Evolutionary conservation across 352 stramenopile species (phyloP), one percentile per base, ranked within the genome.

Genomic region (Blastocystis sp.): DNA sequence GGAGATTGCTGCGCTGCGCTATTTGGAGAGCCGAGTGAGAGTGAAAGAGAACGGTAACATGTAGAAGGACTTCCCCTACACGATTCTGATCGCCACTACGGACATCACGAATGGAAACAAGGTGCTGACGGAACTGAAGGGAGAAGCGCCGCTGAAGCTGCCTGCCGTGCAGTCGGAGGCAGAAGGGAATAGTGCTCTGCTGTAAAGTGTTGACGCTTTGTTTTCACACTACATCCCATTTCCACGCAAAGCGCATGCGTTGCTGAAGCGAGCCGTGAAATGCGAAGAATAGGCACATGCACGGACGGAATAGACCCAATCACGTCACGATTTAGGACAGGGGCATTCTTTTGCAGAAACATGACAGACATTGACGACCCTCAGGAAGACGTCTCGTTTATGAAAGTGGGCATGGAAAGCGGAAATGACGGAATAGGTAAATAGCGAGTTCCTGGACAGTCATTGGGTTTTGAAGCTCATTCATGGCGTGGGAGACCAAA

Each of bases 1-100:
- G 21, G 74, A 84, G 19, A 84, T 84, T n/a, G 74, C 74, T 21
- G 74, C 74, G 3, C 45, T 84, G 34, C 74, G 74, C 28, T 77
- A 41, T n/a, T 53, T 77, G 4, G 66, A 34, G 66, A 60, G 23
- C 17, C 38, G 60, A 19, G 66, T 77, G 11, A 19, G 43, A 19
- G 66, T 34, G n/a, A 3, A n/a, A 43, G n/a, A 34, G 0, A 1
- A 1, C 28, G 28, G 40, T 59, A 5, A 10, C 53, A 23, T 41
- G 11, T 60, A 77, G 66, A 34, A 77, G n/a, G 34, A 59, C n/a
- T 77, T 77, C 52, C 41, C 21, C 4, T 53, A 53, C 19, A 43
- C 53, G 43, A 28, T 77, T 9, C 7, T 77, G 7, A 77, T 77
- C 43, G 9, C 45, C n/a, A 77, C 66, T 7, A 77, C 66, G 10